Evolutionary conservation across 2,329 filamentous ascomycete species (phyloP), one percentile per base, ranked within the genome.

Genomic region (Bipolaris oryzae): DNA sequence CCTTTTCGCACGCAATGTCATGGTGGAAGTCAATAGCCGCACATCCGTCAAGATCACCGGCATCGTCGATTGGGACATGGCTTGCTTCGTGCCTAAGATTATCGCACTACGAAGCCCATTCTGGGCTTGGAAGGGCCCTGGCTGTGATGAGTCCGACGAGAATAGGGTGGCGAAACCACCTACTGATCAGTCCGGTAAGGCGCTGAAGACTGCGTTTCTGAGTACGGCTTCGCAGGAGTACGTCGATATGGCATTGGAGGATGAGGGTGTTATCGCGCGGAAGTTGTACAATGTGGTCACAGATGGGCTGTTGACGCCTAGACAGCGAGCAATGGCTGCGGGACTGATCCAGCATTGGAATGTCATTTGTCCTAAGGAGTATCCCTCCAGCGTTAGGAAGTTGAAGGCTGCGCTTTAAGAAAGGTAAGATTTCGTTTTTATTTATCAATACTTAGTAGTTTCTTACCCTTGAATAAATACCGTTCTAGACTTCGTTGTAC

Each of bases 41-140:
- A 23, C 39, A 21, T 16, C 25, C 4, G 31, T 56, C n/a, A 7
- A 41, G 16, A 55, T 70, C 9, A 67, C 61, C 0, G 68, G 44
- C 1, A 65, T 76, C 38, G 55, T 76, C 0, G 73, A 75, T 59
- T 75, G 73, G 72, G 73, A 76, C 47, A 60, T 64, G 44, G 69
- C 72, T 0, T 50, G 63, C 0, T 62, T 76, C 28, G 73, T 61
- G 1, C 70, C 74, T 0, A 59, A 57, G 16, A 74, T 74, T 49
- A 55, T 75, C 1, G 48, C 48, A 3, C 10, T 61, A 2, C 38
- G 31, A 0, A 31, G 55, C 1, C 55, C 45, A 11, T 47, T 38
- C 16, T 61, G 52, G 58, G 55, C 47, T 10, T 58, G 58, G 52
- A 43, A 31, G 3, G 34, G 38, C 0, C 16, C 11, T 1, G 10